These are phyloP conservation scores for Ramularia collo-cygni DNA, from an alignment of 2,329 filamentous ascomycete species.

Conservation along the genomic window DNA sequence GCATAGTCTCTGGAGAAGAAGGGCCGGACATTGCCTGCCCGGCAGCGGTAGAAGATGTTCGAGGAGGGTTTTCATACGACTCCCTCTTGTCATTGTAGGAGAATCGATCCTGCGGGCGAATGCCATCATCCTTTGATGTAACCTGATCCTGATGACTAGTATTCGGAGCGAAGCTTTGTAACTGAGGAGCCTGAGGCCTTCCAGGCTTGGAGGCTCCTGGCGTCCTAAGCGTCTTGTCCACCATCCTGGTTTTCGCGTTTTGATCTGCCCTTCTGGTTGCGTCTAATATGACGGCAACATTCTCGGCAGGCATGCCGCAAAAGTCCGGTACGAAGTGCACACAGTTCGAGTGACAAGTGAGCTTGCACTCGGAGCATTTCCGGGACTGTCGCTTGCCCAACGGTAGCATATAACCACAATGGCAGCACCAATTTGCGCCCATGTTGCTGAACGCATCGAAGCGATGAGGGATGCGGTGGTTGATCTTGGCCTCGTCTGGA, in stretches of 20 bases:
- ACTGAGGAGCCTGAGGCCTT: slow-evolving; percentile 38
- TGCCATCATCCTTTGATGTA: slow-evolving; percentile 14
- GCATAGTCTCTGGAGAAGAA: slow-evolving; percentile 40
- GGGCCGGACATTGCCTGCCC: slow-evolving; percentile 40
- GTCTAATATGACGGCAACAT: slow-evolving; percentile 86
- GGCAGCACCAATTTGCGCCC: slow-evolving; percentile 98
- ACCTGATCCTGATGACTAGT: slow-evolving; percentile 33
- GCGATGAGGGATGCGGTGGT: slow-evolving; percentile 95
- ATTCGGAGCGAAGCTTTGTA: slow-evolving; percentile 31
- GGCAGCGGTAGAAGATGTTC: slow-evolving; percentile 39
- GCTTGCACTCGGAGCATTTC: slow-evolving; percentile 88
- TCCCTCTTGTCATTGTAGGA: slow-evolving; percentile 44
- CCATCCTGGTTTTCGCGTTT: slow-evolving; percentile 10
- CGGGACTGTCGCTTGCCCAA: slow-evolving; percentile 93
- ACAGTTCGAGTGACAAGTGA: slow-evolving; percentile 86
- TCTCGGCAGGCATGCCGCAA: slow-evolving; percentile 98
- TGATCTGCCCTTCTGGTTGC: slow-evolving; percentile 72
- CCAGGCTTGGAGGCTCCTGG: slow-evolving; percentile 29
- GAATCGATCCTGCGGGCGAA: slow-evolving; percentile 33
- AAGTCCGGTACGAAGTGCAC: slow-evolving; percentile 96
- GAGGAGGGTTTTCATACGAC: slow-evolving; percentile 31
- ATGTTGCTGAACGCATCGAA: slow-evolving; percentile 97
- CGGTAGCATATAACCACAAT: slow-evolving; percentile 92
- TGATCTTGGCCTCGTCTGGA: slow-evolving; percentile 98
- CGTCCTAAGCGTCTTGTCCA: slow-evolving; percentile 51